Evolutionary conservation across 192 early-diverging fungal species (phyloP).

Genomic region (Haplosporangium gracile): DNA sequence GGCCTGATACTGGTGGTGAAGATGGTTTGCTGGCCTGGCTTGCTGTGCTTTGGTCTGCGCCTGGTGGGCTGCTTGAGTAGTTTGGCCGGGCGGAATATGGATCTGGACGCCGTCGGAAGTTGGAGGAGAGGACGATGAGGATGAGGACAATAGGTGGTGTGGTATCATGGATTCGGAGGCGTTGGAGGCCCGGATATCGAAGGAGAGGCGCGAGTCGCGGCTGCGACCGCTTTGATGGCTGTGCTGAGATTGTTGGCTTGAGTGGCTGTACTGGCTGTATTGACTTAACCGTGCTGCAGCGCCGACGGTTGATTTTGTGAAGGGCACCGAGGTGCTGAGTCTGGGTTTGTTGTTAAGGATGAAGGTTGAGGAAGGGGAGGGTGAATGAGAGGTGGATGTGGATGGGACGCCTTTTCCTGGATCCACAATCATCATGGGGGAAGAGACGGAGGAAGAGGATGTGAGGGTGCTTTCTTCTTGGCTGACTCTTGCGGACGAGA

Average conservation of each 20-base stretch:
- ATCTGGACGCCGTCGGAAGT: not conserved
- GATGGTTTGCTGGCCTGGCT: not conserved
- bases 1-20: not conserved
- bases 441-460: not conserved
- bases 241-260: slow-evolving; percentile 43
- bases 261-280: slow-evolving; percentile 40
- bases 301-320: slow-evolving; percentile 14
- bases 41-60: not conserved
- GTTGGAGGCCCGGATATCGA: slow-evolving; percentile 21
- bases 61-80: not conserved
- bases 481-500: slow-evolving; percentile 10
- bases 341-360: not conserved
- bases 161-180: not conserved
- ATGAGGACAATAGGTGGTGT: not conserved
- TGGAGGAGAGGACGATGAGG: not conserved
- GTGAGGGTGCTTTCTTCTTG: slow-evolving; percentile 23
- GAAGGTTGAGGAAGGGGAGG: not conserved
- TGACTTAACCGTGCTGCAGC: slow-evolving; percentile 29
- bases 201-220: slow-evolving; percentile 36
- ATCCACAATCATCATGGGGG: not conserved
- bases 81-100: not conserved
- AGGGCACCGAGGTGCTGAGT: slow-evolving; percentile 16
- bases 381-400: not conserved
- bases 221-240: slow-evolving; percentile 44
- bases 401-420: not conserved